These are phyloP conservation scores for Microcyclospora tardicrescens DNA, from an alignment of 2,329 filamentous ascomycete species.

Conservation along the genomic window DNA sequence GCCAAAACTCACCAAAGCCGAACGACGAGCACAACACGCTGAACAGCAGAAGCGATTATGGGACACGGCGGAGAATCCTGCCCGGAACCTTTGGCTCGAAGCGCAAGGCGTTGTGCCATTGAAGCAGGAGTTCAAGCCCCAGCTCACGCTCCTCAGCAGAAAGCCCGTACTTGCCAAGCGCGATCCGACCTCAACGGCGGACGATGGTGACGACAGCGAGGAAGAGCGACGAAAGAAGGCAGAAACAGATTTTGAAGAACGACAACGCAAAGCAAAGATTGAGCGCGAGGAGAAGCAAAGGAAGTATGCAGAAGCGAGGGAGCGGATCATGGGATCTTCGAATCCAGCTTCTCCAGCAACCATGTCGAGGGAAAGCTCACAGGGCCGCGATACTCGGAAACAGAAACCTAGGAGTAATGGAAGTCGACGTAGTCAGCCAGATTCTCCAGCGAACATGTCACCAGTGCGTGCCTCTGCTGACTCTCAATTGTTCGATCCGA, in stretches of 20 bases:
- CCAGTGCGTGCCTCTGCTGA: conserved; percentile 22
- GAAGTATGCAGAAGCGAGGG: conserved; percentile 76
- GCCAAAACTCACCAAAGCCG: conserved; percentile 53
- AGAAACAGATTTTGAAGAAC: conserved; percentile 60
- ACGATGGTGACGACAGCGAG: conserved; percentile 50
- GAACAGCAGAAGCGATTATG: conserved; percentile 78
- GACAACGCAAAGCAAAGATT: conserved; percentile 61
- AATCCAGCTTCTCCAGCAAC: conserved; percentile 14
- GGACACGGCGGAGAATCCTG: conserved; percentile 74
- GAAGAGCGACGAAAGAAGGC: conserved; percentile 47
- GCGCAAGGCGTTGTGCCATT: conserved; percentile 49
- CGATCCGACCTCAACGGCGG: conserved; percentile 36
- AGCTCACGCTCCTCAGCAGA: conserved; percentile 73
- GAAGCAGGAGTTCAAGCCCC: conserved; percentile 59
- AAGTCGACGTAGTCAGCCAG: conserved; percentile 23
- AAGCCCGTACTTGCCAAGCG: conserved; percentile 52
- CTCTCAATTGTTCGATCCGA: conserved; percentile 66
- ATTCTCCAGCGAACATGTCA: conserved; percentile 24
- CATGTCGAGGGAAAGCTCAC: conserved; percentile 20
- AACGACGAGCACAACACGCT: conserved; percentile 65
- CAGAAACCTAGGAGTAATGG: conserved; percentile 18
- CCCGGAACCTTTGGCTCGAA: conserved; percentile 64
- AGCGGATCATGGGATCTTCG: conserved; percentile 66
- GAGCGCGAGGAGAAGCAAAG: conserved; percentile 83
- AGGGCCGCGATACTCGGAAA: conserved; percentile 14